Conservation (phyloP, 2,329 filamentous ascomycete species). For the Teratosphaeria viscida region DNA sequence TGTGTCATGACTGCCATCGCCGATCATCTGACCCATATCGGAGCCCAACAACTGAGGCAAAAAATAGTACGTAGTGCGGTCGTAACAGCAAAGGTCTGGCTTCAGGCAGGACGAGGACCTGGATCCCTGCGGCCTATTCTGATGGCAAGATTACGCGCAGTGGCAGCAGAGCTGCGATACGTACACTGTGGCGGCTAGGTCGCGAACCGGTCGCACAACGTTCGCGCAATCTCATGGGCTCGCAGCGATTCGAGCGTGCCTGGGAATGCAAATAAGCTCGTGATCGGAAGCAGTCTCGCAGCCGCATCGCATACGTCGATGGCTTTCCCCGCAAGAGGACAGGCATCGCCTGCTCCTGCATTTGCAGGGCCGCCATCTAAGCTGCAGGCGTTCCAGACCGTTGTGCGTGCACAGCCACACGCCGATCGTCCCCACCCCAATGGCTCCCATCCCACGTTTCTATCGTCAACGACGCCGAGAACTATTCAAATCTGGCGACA, state of each 20-base stretch:
- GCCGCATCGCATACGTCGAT: neutral
- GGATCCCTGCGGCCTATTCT: neutral
- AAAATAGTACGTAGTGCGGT: neutral
- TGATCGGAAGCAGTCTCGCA: neutral
- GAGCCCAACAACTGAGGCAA: neutral
- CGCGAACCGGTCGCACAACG: neutral
- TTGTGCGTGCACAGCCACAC: neutral
- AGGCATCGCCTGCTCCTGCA: neutral
- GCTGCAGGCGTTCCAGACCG: neutral
- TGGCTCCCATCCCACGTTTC: neutral
- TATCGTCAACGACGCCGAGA: neutral
- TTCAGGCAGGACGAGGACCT: neutral
- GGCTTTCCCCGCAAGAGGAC: neutral
- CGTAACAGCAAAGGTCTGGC: neutral
- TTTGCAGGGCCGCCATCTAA: neutral
- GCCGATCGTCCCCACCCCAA: neutral
- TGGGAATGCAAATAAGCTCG: neutral
- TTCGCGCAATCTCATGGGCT: too few species aligned
- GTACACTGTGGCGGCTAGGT: neutral
- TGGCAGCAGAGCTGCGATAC: neutral
- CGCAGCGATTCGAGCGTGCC: too few species aligned
- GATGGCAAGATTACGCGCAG: neutral
- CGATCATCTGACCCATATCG: neutral
- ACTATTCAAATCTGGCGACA: neutral
- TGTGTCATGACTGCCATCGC: neutral